These are phyloP conservation scores for Isatis lusitanica DNA, from an alignment of 441 rosid species.

Conservation along the genomic window DNA sequence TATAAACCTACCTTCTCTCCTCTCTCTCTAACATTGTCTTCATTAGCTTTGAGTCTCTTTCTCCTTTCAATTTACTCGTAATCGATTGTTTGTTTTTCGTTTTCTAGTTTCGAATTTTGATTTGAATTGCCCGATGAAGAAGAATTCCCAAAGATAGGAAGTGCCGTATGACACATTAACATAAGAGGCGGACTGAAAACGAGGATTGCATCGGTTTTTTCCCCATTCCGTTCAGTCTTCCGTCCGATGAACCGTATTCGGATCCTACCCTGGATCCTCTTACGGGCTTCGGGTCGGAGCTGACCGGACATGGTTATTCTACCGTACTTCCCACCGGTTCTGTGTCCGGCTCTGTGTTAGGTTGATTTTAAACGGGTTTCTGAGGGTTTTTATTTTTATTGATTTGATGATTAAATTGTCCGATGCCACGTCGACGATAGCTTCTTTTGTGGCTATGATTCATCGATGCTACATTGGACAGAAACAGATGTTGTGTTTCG, in stretches of 20 bases:
- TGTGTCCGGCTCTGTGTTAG: constrained; percentile 30
- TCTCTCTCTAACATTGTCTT: background rate
- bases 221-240: no score
- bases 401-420: constrained; percentile 24
- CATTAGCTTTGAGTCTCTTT: background rate
- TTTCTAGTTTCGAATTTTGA: background rate
- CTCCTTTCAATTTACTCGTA: background rate
- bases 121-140: constrained; percentile 7
- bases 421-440: constrained; percentile 41
- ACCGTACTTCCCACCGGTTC: constrained; percentile 32
- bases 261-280: background rate
- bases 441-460: background rate
- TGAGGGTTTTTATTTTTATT: background rate
- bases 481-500: constrained; percentile 36
- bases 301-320: constrained; percentile 2
- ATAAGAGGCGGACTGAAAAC: constrained; percentile 21
- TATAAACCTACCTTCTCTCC: background rate
- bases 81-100: background rate
- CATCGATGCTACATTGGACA: constrained; percentile 38
- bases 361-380: constrained; percentile 37
- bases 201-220: constrained; percentile 30
- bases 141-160: constrained; percentile 39
- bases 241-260: background rate
- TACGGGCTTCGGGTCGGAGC: background rate
- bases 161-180: constrained; percentile 38